Percentiles rank a stretch among this genome's conserved stretches.
phyloP scores from a whole-genome alignment of 352 stramenopile genomes.

The Globisporangium spiculum region DNA sequence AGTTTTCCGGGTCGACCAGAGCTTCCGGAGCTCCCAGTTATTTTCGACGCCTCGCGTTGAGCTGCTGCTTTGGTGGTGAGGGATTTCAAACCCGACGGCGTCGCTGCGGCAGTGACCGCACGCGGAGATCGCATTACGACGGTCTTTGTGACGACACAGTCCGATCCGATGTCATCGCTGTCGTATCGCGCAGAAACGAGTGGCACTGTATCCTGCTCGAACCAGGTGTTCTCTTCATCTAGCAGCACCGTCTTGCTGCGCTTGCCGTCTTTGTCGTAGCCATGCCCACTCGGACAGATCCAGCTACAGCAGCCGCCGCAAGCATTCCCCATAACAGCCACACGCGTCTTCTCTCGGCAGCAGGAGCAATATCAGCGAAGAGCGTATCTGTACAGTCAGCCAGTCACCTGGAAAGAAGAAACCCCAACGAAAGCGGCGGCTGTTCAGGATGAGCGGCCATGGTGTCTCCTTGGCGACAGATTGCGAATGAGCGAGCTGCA shows the following conservation, averaged over 20 bases:
- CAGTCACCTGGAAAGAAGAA: background rate
- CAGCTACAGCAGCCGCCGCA: conserved; percentile 20
- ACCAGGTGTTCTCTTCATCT: conserved; percentile 42
- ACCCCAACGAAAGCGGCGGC: conserved; percentile 5
- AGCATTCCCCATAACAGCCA: conserved; percentile 16
- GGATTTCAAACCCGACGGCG: background rate
- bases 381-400: background rate
- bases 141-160: conserved; percentile 48
- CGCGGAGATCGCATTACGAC: conserved; percentile 49
- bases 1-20: conserved; percentile 1
- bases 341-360: background rate
- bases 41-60: background rate
- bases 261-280: conserved; percentile 9
- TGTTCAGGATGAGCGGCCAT: conserved; percentile 7
- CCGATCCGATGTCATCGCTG: conserved; percentile 25
- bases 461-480: conserved; percentile 3
- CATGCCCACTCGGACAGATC: conserved; percentile 14
- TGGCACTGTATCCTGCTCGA: conserved; percentile 61
- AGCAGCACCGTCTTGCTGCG: conserved; percentile 10
- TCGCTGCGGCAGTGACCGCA: background rate
- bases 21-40: conserved; percentile 3
- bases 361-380: background rate
- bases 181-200: conserved; percentile 51
- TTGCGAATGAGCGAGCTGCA: background rate
- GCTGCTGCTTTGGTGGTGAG: background rate